Conservation (phyloP, 1,139 yeast species). For the Zygoascus sp. region DNA sequence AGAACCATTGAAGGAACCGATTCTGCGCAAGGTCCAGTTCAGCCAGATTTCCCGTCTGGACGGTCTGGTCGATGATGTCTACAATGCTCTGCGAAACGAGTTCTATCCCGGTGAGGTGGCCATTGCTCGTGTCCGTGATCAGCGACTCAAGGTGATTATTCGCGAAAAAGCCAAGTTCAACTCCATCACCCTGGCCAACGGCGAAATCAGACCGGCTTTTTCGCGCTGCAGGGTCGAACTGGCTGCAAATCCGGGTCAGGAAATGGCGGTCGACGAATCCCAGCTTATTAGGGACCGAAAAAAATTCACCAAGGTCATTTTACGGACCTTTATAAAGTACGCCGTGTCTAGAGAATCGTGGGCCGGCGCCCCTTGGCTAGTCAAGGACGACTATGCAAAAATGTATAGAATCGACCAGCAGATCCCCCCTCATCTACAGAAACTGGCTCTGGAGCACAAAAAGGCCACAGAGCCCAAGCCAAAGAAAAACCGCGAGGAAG, state of each 20-base stretch:
- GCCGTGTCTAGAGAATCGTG: constrained; percentile 77
- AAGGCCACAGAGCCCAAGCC: constrained; percentile 4
- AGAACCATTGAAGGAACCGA: constrained; percentile 86
- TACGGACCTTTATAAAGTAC: constrained; percentile 82
- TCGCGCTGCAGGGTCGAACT: constrained; percentile 66
- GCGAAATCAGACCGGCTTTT: constrained; percentile 54
- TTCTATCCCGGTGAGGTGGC: constrained; percentile 91
- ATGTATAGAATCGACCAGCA: constrained; percentile 35
- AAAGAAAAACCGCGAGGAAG: constrained; percentile 1
- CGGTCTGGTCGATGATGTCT: constrained; percentile 76
- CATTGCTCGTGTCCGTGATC: constrained; percentile 47
- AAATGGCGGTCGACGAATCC: constrained; percentile 66
- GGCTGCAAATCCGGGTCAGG: constrained; percentile 46
- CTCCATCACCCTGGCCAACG: constrained; percentile 40
- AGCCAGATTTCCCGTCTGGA: constrained; percentile 82
- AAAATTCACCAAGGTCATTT: constrained; percentile 82
- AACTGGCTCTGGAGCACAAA: constrained; percentile 8
- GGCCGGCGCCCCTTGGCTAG: constrained; percentile 96
- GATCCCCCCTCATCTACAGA: constrained; percentile 32
- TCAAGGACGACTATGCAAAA: constrained; percentile 61
- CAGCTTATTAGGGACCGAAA: constrained; percentile 79
- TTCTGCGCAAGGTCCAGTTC: constrained; percentile 76
- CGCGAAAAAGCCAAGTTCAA: constrained; percentile 49
- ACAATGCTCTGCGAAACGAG: constrained; percentile 65
- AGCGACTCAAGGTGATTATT: constrained; percentile 46